Evolutionary conservation across 73 alveolate genomes (phyloP).

Genomic region (Breviolum minutum): DNA sequence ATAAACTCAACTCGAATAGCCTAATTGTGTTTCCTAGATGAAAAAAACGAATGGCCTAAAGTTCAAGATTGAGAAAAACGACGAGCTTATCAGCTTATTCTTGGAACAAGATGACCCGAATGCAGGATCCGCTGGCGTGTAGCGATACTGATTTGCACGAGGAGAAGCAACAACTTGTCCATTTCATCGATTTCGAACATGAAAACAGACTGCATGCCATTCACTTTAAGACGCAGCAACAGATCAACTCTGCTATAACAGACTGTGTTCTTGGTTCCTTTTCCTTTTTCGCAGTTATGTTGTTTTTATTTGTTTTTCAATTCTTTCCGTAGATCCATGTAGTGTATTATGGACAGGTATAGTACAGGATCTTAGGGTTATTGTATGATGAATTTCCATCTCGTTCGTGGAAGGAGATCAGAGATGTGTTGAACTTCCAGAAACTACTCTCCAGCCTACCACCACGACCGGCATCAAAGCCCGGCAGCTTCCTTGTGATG

Average conservation of each 20-base stretch:
- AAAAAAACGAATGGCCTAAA: neutral
- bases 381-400: no score
- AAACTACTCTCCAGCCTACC: neutral
- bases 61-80: neutral
- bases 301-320: neutral
- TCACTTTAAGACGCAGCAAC: no score
- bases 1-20: neutral
- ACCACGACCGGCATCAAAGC: no score
- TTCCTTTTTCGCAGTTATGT: neutral
- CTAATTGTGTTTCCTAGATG: neutral
- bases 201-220: no score
- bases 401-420: neutral
- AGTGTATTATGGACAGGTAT: neutral
- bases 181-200: no score
- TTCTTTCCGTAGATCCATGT: neutral
- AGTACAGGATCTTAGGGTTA: neutral
- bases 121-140: conserved; percentile 8
- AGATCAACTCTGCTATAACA: neutral
- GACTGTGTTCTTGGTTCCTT: neutral
- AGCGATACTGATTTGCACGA: neutral
- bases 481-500: no score
- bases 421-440: conserved; percentile 8
- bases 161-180: neutral
- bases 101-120: no score
- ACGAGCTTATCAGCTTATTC: no score